These are phyloP conservation scores for Coemansia sp. DNA, from an alignment of 192 early-diverging fungal genomes.

Conservation along the genomic window DNA sequence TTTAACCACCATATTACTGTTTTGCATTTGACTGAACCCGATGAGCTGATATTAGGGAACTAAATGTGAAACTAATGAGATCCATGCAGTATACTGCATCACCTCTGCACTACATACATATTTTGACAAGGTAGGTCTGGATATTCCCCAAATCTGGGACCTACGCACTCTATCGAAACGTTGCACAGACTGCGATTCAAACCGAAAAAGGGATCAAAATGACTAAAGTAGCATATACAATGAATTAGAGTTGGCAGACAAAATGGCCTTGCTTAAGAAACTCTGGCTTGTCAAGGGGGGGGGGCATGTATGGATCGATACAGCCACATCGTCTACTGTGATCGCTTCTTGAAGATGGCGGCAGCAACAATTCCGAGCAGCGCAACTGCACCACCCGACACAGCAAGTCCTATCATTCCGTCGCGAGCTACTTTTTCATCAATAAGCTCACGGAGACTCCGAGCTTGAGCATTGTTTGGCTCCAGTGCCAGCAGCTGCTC, in stretches of 20 bases:
- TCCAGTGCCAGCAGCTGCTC: conserved; percentile 81
- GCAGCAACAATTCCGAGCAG: conserved; percentile 59
- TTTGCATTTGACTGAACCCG: background rate
- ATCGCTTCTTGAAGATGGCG: conserved; percentile 48
- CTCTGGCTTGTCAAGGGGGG: background rate
- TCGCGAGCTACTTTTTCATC: conserved; percentile 81
- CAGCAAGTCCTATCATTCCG: conserved; percentile 85
- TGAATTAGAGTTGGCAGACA: background rate
- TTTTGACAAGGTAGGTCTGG: background rate
- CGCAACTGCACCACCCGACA: conserved; percentile 75
- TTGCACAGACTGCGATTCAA: background rate
- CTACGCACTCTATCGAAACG: too few relatives aligned
- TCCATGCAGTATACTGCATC: background rate
- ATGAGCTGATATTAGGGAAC: background rate
- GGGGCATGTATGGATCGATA: background rate
- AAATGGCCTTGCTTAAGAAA: background rate
- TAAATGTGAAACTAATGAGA: background rate
- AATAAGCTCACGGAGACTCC: conserved; percentile 69
- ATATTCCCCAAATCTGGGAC: background rate
- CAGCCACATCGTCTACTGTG: conserved; percentile 17
- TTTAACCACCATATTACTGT: background rate
- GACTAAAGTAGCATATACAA: background rate
- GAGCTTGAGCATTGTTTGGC: conserved; percentile 80
- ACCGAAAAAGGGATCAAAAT: background rate
- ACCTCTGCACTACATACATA: background rate